phyloP scores from a whole-genome alignment of 1,284 basidiomycete genomes.

The Apiotrichum akiyoshidainum region DNA sequence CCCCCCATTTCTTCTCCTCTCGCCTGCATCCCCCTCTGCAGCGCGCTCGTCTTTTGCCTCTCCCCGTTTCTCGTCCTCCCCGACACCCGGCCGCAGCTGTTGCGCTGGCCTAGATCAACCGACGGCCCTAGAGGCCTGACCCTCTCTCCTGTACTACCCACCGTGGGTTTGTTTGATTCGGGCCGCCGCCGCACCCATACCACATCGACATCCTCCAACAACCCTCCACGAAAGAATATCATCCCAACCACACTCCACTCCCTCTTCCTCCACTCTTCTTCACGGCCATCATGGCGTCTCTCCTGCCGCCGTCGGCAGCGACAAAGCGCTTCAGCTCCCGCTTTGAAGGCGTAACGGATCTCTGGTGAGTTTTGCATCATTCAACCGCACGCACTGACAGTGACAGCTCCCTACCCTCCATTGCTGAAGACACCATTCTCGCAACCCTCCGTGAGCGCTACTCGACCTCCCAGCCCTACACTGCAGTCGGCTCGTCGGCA shows the following conservation, averaged over 20 bases:
- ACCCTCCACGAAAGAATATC: too few species aligned
- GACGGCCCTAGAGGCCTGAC: background rate
- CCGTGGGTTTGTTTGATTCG: background rate
- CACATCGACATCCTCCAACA: too few species aligned
- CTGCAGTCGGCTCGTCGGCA: constrained; percentile 64
- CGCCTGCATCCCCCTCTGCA: background rate
- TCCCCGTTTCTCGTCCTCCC: background rate
- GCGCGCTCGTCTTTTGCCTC: background rate
- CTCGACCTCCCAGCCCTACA: constrained; percentile 78
- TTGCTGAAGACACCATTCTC: constrained; percentile 49
- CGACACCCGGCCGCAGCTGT: background rate
- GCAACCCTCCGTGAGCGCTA: constrained; percentile 81
- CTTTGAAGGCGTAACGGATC: constrained; percentile 39
- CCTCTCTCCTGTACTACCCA: too few species aligned
- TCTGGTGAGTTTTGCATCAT: constrained; percentile 28
- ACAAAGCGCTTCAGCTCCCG: constrained; percentile 26
- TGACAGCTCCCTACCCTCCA: constrained; percentile 35
- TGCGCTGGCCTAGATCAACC: background rate
- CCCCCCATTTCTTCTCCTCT: background rate
- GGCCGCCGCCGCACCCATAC: background rate
- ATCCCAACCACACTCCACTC: too few species aligned
- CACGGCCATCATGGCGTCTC: constrained; percentile 12
- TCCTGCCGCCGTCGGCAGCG: constrained; percentile 8
- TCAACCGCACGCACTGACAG: background rate
- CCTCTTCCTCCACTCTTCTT: background rate